These are phyloP conservation scores for Lasiosphaeria miniovina DNA, from an alignment of 495 filamentous ascomycete genomes.

Conservation along the genomic window DNA sequence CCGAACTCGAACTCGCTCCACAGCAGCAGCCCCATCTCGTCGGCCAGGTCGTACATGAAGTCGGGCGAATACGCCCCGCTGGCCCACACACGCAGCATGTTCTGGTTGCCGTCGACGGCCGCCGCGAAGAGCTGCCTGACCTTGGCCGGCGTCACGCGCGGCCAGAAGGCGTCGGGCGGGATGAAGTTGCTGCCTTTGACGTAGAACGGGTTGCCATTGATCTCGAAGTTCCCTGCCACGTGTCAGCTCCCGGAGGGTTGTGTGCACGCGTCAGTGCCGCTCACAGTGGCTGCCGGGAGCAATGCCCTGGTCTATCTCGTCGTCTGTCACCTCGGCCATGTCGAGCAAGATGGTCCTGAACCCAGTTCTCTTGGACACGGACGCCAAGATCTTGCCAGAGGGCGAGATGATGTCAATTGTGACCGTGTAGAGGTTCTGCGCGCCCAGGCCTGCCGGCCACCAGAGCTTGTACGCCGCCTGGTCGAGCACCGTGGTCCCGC, in stretches of 20 bases:
- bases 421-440: constrained; percentile 59
- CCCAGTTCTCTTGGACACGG: constrained; percentile 55
- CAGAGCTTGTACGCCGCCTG: constrained; percentile 53
- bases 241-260: neutral
- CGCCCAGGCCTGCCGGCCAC: constrained; percentile 61
- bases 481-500: constrained; percentile 47
- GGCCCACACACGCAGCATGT: constrained; percentile 69
- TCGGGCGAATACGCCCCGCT: constrained; percentile 63
- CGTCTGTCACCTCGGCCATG: constrained; percentile 55
- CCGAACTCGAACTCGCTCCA: constrained; percentile 70
- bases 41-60: constrained; percentile 67
- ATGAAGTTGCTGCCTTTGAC: constrained; percentile 67
- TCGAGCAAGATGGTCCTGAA: constrained; percentile 70
- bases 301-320: constrained; percentile 54
- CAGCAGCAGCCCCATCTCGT: constrained; percentile 61
- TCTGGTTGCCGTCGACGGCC: constrained; percentile 59
- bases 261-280: neutral
- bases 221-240: constrained; percentile 53
- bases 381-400: constrained; percentile 36
- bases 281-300: constrained; percentile 59
- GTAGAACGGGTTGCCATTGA: constrained; percentile 67
- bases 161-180: constrained; percentile 66
- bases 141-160: constrained; percentile 53
- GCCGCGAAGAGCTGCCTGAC: constrained; percentile 57
- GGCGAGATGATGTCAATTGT: constrained; percentile 47